Conservation (phyloP, 2,329 filamentous ascomycete genomes). For the Trichoderma sp. region DNA sequence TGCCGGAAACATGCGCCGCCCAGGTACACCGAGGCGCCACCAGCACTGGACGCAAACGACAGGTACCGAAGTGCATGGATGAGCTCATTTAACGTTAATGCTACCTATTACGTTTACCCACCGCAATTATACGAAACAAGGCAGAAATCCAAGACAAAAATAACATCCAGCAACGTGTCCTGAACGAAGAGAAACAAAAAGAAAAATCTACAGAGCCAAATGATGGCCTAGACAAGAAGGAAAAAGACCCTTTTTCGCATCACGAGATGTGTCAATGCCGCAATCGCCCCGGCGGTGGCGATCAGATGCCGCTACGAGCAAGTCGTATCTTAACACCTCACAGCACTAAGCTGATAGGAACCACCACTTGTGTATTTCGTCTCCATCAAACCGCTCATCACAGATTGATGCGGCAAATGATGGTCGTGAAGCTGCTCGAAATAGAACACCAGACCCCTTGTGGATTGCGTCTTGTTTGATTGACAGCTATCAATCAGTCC, state of each 20-base stretch:
- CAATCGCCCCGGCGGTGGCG: conserved; percentile 5
- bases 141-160: background rate
- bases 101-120: conserved; percentile 2
- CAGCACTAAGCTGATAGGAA: background rate
- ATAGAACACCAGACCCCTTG: background rate
- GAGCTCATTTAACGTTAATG: background rate
- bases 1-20: conserved; percentile 7
- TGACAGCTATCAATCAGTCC: background rate
- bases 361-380: background rate
- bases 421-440: background rate
- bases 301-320: background rate
- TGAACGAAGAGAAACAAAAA: background rate
- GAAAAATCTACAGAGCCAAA: background rate
- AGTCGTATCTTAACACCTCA: background rate
- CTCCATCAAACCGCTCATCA: background rate
- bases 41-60: background rate
- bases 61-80: background rate
- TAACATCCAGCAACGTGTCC: conserved; percentile 12
- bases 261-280: background rate
- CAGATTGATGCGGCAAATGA: background rate
- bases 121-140: conserved; percentile 2
- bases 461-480: background rate
- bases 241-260: background rate
- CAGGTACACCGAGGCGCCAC: conserved; percentile 12
- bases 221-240: background rate